Conservation (phyloP, 2,329 filamentous ascomycete species). For the Neurospora crassa region DNA sequence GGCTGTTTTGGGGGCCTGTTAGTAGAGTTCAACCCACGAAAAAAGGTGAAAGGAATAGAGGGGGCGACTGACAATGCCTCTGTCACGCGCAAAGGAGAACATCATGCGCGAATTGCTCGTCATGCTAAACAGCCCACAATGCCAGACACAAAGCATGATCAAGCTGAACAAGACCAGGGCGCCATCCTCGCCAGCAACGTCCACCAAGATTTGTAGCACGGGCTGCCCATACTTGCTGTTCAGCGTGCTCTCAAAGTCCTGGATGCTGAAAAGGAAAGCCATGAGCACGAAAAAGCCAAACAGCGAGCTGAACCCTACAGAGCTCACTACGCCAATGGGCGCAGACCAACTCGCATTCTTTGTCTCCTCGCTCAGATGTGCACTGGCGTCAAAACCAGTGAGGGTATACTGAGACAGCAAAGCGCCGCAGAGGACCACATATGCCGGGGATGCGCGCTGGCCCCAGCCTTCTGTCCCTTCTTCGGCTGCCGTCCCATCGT, state of each 20-base stretch:
- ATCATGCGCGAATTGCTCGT: conserved; percentile 50
- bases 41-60: background rate
- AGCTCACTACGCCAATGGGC: conserved; percentile 47
- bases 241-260: conserved; percentile 43
- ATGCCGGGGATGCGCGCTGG: conserved; percentile 40
- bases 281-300: conserved; percentile 53
- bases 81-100: conserved; percentile 47
- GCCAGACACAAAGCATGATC: conserved; percentile 51
- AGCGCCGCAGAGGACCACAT: conserved; percentile 43
- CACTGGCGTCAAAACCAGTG: conserved; percentile 35
- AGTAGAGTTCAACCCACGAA: too few relatives aligned
- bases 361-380: conserved; percentile 49
- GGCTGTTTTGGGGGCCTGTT: conserved; percentile 20
- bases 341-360: conserved; percentile 46
- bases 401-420: conserved; percentile 42
- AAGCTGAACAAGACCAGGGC: conserved; percentile 45
- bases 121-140: conserved; percentile 49
- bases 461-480: conserved; percentile 37
- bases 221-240: conserved; percentile 37
- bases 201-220: conserved; percentile 48
- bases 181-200: conserved; percentile 44
- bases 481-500: conserved; percentile 34
- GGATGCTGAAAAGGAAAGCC: conserved; percentile 45
- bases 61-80: conserved; percentile 33
- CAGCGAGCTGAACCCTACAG: conserved; percentile 43